Base-by-base conservation (phyloP, 306 rosid species). In the Ziziphus jujuba region DNA sequence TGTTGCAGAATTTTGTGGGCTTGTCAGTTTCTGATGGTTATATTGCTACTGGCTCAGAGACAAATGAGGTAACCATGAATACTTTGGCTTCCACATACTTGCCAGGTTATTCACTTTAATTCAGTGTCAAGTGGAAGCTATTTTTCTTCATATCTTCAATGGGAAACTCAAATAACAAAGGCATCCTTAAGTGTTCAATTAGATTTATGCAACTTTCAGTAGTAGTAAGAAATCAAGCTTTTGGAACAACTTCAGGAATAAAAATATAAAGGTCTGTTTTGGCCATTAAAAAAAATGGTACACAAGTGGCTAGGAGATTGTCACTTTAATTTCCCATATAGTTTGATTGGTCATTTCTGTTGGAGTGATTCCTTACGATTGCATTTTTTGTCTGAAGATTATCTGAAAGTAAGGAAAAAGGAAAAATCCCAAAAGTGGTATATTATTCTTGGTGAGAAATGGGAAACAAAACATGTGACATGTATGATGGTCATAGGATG, bases 11-110 rank as follows among this genome's bases (percentile, higher is more conserved):
- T 80, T 95, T 95, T 17, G 99, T 95, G 71, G 99, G 99, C 20
- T 79, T 95, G 77, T 88, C 99, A 24, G 95, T 88, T 59, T 82
- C 87, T 24, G 96, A 95, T 77, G 97, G 99, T 66, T 95, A 86
- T 69, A 90, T 95, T 69, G 99, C 99, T 51, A 95, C 99, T 13
- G 99, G 99, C 77, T 90, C 99, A 51, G 99, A 95, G 82, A 88
- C 97, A 56, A 90, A 95, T 61, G 97, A 95, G 99, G 99, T 95
- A 82, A 61, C 61, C 40, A 70, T n/a, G 5, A 17, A 49, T 67
- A 13, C 40, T 34, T 59, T 21, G 16, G 16, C 24, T 38, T 48
- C 43, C 61, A 48, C 54, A 31, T 19, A n/a, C 19, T 44, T 74
- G 56, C 59, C 8, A 7, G 58, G 44, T 52, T 52, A 10, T 58